phyloP scores from a whole-genome alignment of 1,284 basidiomycete species.

The Violaceomyces palustris region DNA sequence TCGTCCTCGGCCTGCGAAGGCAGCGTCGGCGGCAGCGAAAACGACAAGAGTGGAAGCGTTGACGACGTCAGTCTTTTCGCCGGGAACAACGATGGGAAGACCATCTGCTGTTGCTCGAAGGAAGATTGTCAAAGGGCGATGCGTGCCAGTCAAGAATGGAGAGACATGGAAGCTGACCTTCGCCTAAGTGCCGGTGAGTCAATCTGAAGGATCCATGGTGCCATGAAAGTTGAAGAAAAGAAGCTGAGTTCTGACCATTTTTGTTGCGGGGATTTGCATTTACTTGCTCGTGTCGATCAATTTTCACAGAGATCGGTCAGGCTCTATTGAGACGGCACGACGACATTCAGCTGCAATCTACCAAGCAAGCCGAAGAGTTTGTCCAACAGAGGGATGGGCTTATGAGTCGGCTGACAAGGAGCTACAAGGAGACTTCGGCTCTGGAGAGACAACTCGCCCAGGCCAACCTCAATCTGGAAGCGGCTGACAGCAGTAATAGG shows the following conservation, averaged over 20 bases:
- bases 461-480: constrained; percentile 73
- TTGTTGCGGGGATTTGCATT: no score
- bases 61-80: neutral
- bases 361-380: constrained; percentile 50
- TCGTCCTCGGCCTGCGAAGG: neutral
- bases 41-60: neutral
- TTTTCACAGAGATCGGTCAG: constrained; percentile 73
- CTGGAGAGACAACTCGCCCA: constrained; percentile 68
- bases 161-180: constrained; percentile 48
- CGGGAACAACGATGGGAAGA: constrained; percentile 1
- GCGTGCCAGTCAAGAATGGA: constrained; percentile 42
- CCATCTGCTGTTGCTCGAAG: constrained; percentile 44
- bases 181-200: constrained; percentile 42
- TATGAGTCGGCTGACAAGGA: constrained; percentile 35
- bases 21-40: neutral
- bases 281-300: neutral
- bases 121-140: constrained; percentile 36
- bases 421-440: constrained; percentile 32
- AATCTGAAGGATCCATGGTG: no score
- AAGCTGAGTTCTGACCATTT: no score
- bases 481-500: constrained; percentile 73
- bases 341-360: constrained; percentile 64
- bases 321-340: constrained; percentile 81
- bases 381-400: constrained; percentile 40
- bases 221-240: neutral